These are phyloP conservation scores for Cucurbita maxima DNA, from an alignment of 306 rosid genomes.

Conservation along the genomic window DNA sequence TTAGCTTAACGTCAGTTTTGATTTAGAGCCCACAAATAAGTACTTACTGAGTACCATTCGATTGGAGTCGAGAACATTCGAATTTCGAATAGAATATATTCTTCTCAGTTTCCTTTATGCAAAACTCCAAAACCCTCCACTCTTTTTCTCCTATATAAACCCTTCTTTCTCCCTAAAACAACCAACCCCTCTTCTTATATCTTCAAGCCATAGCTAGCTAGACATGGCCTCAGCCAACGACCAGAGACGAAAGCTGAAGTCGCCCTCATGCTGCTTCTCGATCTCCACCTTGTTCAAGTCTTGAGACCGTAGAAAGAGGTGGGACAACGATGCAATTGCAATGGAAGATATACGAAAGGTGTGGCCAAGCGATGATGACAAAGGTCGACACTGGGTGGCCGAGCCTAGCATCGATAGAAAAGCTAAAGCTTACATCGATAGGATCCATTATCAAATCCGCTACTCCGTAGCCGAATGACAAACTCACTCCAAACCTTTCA, in stretches of 20 bases:
- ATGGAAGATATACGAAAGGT: background rate
- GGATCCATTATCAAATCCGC: background rate
- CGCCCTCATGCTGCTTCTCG: background rate
- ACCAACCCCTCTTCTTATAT: background rate
- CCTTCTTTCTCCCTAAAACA: background rate
- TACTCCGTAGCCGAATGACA: background rate
- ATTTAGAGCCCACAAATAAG: no score
- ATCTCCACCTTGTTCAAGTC: background rate
- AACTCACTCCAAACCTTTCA: background rate
- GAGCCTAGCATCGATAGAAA: background rate
- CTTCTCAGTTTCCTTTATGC: background rate
- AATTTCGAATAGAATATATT: no score
- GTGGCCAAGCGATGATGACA: background rate
- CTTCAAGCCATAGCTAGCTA: background rate
- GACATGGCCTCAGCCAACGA: background rate
- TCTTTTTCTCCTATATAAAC: background rate
- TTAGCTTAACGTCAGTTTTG: no score
- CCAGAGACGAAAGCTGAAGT: background rate
- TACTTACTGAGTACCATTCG: no score
- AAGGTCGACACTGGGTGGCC: background rate
- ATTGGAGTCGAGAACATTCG: no score
- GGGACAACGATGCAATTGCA: background rate
- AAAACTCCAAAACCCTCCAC: background rate
- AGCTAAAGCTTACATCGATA: conserved; percentile 1
- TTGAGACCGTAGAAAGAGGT: background rate